Conservation (phyloP, 495 filamentous ascomycete genomes). For the Neurospora sp. region DNA sequence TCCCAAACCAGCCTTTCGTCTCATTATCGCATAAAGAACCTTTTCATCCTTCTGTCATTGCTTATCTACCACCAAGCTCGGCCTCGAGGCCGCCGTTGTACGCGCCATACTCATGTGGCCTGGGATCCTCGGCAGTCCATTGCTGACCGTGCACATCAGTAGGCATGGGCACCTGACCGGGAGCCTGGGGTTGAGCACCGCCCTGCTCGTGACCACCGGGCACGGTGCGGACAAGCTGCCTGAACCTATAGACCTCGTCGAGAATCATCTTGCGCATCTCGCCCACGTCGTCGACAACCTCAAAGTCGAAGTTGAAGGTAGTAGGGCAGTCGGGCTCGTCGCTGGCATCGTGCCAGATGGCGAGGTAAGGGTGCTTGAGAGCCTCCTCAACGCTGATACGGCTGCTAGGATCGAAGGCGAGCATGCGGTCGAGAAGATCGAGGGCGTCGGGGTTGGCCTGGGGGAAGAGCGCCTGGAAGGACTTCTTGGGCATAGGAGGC, state of each 20-base stretch:
- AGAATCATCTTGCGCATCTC: slow-evolving; percentile 98
- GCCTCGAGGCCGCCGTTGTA: slow-evolving; percentile 62
- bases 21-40: background rate
- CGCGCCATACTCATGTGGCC: slow-evolving; percentile 68
- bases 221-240: slow-evolving; percentile 59
- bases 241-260: slow-evolving; percentile 80
- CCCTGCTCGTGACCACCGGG: slow-evolving; percentile 29
- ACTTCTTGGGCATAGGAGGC: slow-evolving; percentile 87
- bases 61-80: slow-evolving; percentile 57
- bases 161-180: slow-evolving; percentile 57
- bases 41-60: background rate
- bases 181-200: slow-evolving; percentile 19
- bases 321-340: slow-evolving; percentile 90
- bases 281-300: slow-evolving; percentile 81
- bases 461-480: slow-evolving; percentile 81
- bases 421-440: slow-evolving; percentile 90
- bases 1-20: background rate
- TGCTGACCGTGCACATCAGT: slow-evolving; percentile 47
- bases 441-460: slow-evolving; percentile 94
- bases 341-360: slow-evolving; percentile 96
- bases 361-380: slow-evolving; percentile 88
- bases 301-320: slow-evolving; percentile 97
- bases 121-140: slow-evolving; percentile 76
- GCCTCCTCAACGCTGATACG: slow-evolving; percentile 90
- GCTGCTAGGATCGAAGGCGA: slow-evolving; percentile 87